Conservation (phyloP, 352 stramenopile genomes). For the Pythium grandisporangium region DNA sequence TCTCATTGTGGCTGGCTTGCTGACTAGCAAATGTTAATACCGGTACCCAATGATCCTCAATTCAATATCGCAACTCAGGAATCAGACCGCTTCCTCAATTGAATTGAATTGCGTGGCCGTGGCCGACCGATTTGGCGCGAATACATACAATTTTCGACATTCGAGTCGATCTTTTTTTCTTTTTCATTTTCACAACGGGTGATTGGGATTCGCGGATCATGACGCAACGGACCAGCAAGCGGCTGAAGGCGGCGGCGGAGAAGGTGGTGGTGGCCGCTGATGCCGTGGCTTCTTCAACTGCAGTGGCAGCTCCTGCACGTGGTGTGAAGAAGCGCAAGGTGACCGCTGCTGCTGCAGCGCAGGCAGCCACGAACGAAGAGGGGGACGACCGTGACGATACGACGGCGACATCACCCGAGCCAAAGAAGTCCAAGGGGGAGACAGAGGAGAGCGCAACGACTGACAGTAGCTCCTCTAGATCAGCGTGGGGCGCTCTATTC, state of each 20-base stretch:
- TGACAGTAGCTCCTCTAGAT: slow-evolving; percentile 1
- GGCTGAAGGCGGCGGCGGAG: slow-evolving; percentile 11
- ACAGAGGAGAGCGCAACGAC: not conserved
- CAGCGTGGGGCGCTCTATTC: slow-evolving; percentile 17
- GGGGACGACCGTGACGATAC: not conserved
- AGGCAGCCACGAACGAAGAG: not conserved
- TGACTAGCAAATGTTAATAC: no score
- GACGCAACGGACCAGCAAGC: slow-evolving; percentile 12
- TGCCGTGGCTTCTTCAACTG: not conserved
- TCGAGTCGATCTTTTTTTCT: no score
- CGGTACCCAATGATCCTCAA: no score
- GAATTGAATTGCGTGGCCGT: no score
- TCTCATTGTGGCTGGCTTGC: no score
- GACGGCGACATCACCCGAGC: slow-evolving; percentile 5
- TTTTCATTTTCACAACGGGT: no score
- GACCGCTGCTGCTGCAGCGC: not conserved
- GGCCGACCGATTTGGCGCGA: no score
- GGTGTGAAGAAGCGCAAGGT: not conserved
- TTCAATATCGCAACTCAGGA: no score
- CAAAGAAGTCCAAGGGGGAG: not conserved
- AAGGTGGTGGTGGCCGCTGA: slow-evolving; percentile 6
- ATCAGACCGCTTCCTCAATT: no score
- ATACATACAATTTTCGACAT: no score
- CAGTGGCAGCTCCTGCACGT: not conserved
- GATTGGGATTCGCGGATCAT: no score